Evolutionary conservation across 179 eudicot species (phyloP).

Genomic region (Patellifolia procumbens): DNA sequence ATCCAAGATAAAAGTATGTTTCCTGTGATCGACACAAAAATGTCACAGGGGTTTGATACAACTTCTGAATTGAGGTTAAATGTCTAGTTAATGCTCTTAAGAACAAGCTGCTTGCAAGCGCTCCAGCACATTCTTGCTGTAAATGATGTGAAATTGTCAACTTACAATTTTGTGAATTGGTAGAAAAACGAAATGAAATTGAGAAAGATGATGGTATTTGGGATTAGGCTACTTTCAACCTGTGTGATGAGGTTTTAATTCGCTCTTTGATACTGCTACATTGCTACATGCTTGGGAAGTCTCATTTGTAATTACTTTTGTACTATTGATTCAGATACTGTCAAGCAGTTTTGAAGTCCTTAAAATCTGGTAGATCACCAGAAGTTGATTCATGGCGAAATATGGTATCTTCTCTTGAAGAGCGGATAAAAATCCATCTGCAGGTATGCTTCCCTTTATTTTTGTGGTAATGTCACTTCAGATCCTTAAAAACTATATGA

Average conservation of each 20-base stretch:
- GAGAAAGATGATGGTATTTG: not conserved
- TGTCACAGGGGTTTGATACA: not conserved
- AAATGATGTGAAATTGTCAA: not conserved
- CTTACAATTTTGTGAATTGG: not conserved
- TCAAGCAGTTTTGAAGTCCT: conserved; percentile 60
- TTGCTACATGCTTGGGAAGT: not conserved
- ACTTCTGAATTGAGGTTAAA: not conserved
- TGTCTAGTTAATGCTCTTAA: not conserved
- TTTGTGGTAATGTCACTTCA: too few relatives aligned
- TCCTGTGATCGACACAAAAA: not conserved
- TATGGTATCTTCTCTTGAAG: conserved; percentile 69
- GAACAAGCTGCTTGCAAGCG: not conserved
- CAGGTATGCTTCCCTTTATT: conserved; percentile 50
- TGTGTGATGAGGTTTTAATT: not conserved
- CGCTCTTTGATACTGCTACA: not conserved
- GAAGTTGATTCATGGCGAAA: conserved; percentile 65
- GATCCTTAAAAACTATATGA: too few relatives aligned
- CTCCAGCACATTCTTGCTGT: not conserved
- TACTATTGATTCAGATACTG: conserved; percentile 56
- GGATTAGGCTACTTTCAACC: not conserved
- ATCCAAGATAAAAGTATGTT: not conserved
- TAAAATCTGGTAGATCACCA: conserved; percentile 67
- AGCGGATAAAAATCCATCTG: conserved; percentile 66
- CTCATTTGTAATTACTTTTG: not conserved
- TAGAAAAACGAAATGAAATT: not conserved